These are phyloP conservation scores for Hypomontagnella monticulosa DNA, from an alignment of 495 filamentous ascomycete genomes.

Conservation along the genomic window DNA sequence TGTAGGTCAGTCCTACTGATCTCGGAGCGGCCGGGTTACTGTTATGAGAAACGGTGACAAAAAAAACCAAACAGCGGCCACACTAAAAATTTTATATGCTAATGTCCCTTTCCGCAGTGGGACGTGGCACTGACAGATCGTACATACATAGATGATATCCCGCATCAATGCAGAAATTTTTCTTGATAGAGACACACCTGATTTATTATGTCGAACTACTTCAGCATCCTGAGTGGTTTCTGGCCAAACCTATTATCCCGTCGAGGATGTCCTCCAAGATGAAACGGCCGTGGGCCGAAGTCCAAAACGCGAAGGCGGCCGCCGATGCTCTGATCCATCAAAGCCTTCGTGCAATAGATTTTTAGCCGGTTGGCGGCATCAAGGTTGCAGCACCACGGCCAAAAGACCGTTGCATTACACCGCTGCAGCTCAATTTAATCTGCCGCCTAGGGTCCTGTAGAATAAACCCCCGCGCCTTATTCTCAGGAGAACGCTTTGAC, in stretches of 20 bases:
- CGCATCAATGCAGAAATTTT: slow-evolving; percentile 14
- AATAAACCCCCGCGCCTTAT: slow-evolving; percentile 21
- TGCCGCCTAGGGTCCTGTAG: slow-evolving; percentile 9
- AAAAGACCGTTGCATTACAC: slow-evolving; percentile 27
- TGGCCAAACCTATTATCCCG: slow-evolving; percentile 5
- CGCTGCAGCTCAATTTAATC: slow-evolving; percentile 26
- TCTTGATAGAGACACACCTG: slow-evolving; percentile 30
- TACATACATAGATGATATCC: slow-evolving; percentile 21
- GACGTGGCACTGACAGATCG: slow-evolving; percentile 19
- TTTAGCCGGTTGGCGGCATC: slow-evolving; percentile 36
- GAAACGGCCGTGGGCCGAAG: slow-evolving; percentile 18
- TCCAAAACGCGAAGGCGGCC: slow-evolving; percentile 14
- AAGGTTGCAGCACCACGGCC: slow-evolving; percentile 28
- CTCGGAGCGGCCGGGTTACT: slow-evolving; percentile 27
- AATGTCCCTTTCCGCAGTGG: slow-evolving; percentile 22
- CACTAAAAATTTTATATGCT: slow-evolving; percentile 34
- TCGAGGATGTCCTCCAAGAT: slow-evolving; percentile 12
- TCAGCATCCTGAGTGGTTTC: slow-evolving; percentile 11
- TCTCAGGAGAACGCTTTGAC: slow-evolving; percentile 1
- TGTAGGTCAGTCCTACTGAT: slow-evolving; percentile 24
- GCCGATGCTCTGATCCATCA: slow-evolving; percentile 14
- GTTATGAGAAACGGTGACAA: slow-evolving; percentile 17
- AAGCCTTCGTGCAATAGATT: slow-evolving; percentile 6
- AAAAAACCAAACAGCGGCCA: slow-evolving; percentile 7
- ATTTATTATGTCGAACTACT: background rate